phyloP scores from a whole-genome alignment of 768 basidiomycete species.

The Calocybe gangraenosa region DNA sequence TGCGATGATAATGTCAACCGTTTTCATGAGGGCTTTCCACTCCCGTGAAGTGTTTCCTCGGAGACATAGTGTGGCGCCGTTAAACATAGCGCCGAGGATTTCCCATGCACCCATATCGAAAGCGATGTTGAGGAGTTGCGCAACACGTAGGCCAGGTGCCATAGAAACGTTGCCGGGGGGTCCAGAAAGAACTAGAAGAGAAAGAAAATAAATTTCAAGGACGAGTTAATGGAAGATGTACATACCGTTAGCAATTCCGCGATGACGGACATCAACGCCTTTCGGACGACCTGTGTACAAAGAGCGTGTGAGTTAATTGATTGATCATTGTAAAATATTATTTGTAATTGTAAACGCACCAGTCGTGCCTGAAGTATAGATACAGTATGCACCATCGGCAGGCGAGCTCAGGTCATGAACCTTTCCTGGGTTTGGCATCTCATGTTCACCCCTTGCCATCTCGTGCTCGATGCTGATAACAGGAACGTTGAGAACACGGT shows the following conservation, averaged over 20 bases:
- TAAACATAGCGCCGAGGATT: constrained; percentile 45
- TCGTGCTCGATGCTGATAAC: constrained; percentile 29
- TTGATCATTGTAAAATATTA: constrained; percentile 1
- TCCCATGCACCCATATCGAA: constrained; percentile 72
- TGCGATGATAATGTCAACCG: constrained; percentile 48
- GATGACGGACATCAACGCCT: constrained; percentile 57
- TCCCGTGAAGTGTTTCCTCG: constrained; percentile 47
- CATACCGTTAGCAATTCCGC: constrained; percentile 53
- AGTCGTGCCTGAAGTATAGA: constrained; percentile 55
- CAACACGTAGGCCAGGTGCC: constrained; percentile 50
- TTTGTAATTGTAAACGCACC: neutral
- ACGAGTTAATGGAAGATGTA: neutral
- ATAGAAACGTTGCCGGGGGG: constrained; percentile 56
- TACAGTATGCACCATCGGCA: constrained; percentile 50
- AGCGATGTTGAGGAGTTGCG: constrained; percentile 59
- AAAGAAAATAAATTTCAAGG: constrained; percentile 1
- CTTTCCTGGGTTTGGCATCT: constrained; percentile 25
- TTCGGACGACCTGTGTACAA: constrained; percentile 55
- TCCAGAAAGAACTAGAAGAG: constrained; percentile 27
- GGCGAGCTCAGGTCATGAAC: constrained; percentile 33
- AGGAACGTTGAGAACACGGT: constrained; percentile 27
- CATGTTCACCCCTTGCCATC: constrained; percentile 24
- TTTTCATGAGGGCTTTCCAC: constrained; percentile 46
- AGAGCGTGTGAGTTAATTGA: constrained; percentile 1
- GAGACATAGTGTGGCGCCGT: constrained; percentile 49